These are phyloP conservation scores for Fraxinus greggii DNA, from an alignment of 305 asterid species.

Conservation along the genomic window DNA sequence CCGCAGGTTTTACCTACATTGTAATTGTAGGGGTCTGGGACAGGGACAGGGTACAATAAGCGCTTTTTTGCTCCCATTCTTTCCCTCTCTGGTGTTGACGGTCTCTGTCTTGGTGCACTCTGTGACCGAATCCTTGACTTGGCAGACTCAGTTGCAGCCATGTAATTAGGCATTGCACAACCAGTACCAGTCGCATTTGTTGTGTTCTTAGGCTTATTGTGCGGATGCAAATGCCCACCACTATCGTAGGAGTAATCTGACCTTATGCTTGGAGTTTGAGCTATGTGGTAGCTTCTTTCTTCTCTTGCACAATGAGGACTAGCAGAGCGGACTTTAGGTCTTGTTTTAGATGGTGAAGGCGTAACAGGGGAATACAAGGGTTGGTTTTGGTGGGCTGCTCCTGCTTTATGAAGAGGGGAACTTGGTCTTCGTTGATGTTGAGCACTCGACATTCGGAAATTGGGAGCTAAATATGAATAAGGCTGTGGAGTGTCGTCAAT, in stretches of 20 bases:
- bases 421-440: slow-evolving; percentile 23
- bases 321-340: slow-evolving; percentile 39
- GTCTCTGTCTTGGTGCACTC: slow-evolving; percentile 45
- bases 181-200: neutral
- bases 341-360: slow-evolving; percentile 37
- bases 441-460: slow-evolving; percentile 13
- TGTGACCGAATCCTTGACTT: slow-evolving; percentile 39
- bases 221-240: neutral
- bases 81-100: slow-evolving; percentile 42
- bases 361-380: slow-evolving; percentile 24
- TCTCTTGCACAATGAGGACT: slow-evolving; percentile 37
- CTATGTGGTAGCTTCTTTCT: slow-evolving; percentile 23
- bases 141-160: slow-evolving; percentile 49
- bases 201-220: slow-evolving; percentile 8
- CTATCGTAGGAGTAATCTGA: slow-evolving; percentile 22
- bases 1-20: neutral
- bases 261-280: slow-evolving; percentile 42
- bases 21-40: slow-evolving; percentile 24
- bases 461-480: slow-evolving; percentile 28
- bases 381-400: slow-evolving; percentile 14
- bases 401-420: slow-evolving; percentile 33
- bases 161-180: slow-evolving; percentile 37
- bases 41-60: slow-evolving; percentile 35
- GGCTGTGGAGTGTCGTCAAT: slow-evolving; percentile 32
- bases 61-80: slow-evolving; percentile 38